A percentile compares a stretch with the other conserved stretches of the same genome.
Evolutionary conservation across 2,329 filamentous ascomycete species (phyloP).

Genomic region (Calcarisporium arbuscula): DNA sequence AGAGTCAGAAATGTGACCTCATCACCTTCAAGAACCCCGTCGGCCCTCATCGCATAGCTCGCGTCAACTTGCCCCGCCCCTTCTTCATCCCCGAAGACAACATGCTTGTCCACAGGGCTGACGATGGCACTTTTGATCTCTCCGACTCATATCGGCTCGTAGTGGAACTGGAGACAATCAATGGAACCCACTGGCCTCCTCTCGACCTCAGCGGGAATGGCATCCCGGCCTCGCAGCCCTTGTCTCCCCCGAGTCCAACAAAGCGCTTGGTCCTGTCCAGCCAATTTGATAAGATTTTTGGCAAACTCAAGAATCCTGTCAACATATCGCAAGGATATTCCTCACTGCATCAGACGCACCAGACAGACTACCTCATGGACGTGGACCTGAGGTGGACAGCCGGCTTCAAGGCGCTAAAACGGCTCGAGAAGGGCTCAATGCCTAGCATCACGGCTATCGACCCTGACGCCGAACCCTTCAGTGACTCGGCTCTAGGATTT

Average conservation of each 20-base stretch:
- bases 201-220: conserved; percentile 30
- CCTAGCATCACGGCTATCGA: conserved; percentile 38
- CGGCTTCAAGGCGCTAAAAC: conserved; percentile 27
- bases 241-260: conserved; percentile 13
- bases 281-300: conserved; percentile 34
- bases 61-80: conserved; percentile 40
- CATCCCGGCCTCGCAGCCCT: conserved; percentile 13
- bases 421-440: conserved; percentile 35
- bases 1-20: conserved; percentile 48
- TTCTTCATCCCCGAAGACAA: conserved; percentile 48
- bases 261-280: conserved; percentile 34
- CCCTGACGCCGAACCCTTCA: conserved; percentile 21
- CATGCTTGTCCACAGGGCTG: conserved; percentile 41
- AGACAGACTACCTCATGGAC: conserved; percentile 42
- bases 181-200: conserved; percentile 47
- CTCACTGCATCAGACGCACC: conserved; percentile 15
- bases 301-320: conserved; percentile 31
- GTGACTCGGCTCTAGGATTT: conserved; percentile 16
- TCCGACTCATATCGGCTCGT: conserved; percentile 44
- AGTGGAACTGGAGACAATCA: conserved; percentile 46
- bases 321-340: conserved; percentile 19
- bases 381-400: conserved; percentile 42
- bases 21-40: conserved; percentile 42
- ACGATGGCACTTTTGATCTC: conserved; percentile 40
- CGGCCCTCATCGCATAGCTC: conserved; percentile 38